Percentiles rank a stretch among this genome's conserved stretches.
These are phyloP conservation scores for Coelastrella sp. DNA, from an alignment of 139 green algal genomes.

Conservation along the genomic window DNA sequence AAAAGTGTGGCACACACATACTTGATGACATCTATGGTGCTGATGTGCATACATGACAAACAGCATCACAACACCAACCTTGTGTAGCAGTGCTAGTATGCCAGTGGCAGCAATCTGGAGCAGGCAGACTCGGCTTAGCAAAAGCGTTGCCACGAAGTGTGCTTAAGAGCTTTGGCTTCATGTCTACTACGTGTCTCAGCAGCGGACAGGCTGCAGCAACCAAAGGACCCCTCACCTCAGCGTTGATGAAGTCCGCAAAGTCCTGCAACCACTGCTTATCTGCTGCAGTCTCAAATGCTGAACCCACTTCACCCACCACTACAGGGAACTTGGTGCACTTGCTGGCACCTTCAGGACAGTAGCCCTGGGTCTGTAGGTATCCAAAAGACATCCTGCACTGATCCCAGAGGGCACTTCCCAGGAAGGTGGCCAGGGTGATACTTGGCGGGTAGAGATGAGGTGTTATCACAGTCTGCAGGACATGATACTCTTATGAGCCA, in stretches of 20 bases:
- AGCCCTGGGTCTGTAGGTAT: slow-evolving; percentile 45
- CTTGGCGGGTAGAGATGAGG: slow-evolving; percentile 48
- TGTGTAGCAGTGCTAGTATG: no score
- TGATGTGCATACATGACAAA: no score
- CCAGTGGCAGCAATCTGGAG: no score
- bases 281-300: slow-evolving; percentile 33
- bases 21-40: background rate
- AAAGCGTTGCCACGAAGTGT: no score
- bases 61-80: no score
- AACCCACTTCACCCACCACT: slow-evolving; percentile 43
- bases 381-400: slow-evolving; percentile 41
- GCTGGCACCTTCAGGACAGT: background rate
- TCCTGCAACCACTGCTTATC: slow-evolving; percentile 52
- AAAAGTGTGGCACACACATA: no score
- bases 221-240: slow-evolving; percentile 22
- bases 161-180: no score
- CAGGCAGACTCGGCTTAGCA: no score
- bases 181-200: no score
- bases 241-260: slow-evolving; percentile 52
- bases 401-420: slow-evolving; percentile 44
- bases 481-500: no score
- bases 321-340: slow-evolving; percentile 44
- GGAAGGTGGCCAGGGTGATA: slow-evolving; percentile 49
- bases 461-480: slow-evolving; percentile 31
- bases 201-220: no score